Evolutionary conservation across 2,329 filamentous ascomycete genomes (phyloP), one percentile per base, ranked within the genome.

Genomic region (Colletotrichum horii): DNA sequence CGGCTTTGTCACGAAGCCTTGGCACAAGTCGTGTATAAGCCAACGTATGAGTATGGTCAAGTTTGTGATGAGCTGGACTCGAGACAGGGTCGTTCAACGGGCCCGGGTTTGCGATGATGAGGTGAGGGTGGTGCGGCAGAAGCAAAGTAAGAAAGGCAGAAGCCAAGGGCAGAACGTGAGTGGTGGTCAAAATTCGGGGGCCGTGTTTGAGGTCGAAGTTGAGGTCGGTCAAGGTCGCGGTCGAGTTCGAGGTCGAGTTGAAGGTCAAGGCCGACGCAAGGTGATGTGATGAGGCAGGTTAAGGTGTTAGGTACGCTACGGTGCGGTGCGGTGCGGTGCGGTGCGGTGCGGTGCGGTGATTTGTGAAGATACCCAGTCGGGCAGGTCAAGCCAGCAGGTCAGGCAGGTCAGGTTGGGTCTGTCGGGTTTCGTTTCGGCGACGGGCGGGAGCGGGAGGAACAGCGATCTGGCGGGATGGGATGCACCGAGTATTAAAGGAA

Each of bases 401-500:
- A 58, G 7, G 48, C 48, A 66, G 61, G 68, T 52, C 61, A 52
- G 68, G 48, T 66, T 73, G 38, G 70, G 64, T 75, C 70, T 64
- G 70, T 75, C 70, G 74, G 74, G 73, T 68, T 48, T 73, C 22
- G 74, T 73, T 73, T 75, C 64, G 70, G 58, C 74, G 74, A 56
- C 70, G 74, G 74, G 74, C 74, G 74, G 74, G 74, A 76, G 74
- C 74, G 74, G 74, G 70, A 76, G 74, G 70, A 76, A 65, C 74
- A 76, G 74, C 74, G 73, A 76, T 76, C 70, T 74, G 64, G 38
- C 65, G 74, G 74, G 70, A 67, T 73, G 69, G 62, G 73, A 75
- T 62, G 64, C 64, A 76, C 48, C 64, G 70, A 68, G 69, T 61
- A 67, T 52, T 70, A 68, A 66, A 36, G 28, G 64, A 72, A 28